phyloP scores from a whole-genome alignment of 2,329 filamentous ascomycete genomes.

The Curvularia verruculosa region DNA sequence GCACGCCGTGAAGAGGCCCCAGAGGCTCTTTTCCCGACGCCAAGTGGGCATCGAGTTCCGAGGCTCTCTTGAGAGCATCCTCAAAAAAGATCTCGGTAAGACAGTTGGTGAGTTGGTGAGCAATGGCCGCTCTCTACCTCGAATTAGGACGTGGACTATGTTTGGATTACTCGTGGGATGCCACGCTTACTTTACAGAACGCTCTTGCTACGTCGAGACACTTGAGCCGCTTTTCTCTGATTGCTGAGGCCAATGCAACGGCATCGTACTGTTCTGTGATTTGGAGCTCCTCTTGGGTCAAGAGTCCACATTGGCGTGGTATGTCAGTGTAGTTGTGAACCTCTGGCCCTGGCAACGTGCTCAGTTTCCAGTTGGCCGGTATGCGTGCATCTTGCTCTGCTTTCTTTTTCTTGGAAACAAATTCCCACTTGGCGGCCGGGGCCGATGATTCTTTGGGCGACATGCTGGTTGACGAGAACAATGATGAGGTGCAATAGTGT shows the following conservation, averaged over 20 bases:
- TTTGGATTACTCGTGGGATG: not conserved
- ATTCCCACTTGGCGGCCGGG: constrained; percentile 45
- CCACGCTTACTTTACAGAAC: constrained; percentile 51
- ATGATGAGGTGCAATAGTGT: not conserved
- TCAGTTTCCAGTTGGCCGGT: constrained; percentile 54
- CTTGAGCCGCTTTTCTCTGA: constrained; percentile 44
- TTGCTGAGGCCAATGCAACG: constrained; percentile 45
- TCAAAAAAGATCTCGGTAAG: constrained; percentile 50
- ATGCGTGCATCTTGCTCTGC: constrained; percentile 51
- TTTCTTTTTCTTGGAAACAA: constrained; percentile 52
- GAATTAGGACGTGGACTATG: not conserved
- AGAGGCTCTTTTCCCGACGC: constrained; percentile 48
- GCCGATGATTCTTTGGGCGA: constrained; percentile 13
- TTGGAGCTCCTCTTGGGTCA: constrained; percentile 57
- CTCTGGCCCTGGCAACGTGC: constrained; percentile 23
- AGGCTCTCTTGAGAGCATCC: constrained; percentile 44
- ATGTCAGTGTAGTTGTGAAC: constrained; percentile 51
- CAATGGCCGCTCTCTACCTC: constrained; percentile 53
- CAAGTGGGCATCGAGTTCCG: constrained; percentile 51
- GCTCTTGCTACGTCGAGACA: constrained; percentile 50
- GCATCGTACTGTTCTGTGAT: constrained; percentile 64
- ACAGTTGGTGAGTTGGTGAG: constrained; percentile 54
- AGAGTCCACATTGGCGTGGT: constrained; percentile 59
- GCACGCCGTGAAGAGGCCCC: constrained; percentile 56
- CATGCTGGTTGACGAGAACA: constrained; percentile 21